Percentiles rank a stretch among this genome's conserved stretches.
These are phyloP conservation scores for Trichoderma lentiforme DNA, from an alignment of 2,329 filamentous ascomycete species.

Conservation along the genomic window DNA sequence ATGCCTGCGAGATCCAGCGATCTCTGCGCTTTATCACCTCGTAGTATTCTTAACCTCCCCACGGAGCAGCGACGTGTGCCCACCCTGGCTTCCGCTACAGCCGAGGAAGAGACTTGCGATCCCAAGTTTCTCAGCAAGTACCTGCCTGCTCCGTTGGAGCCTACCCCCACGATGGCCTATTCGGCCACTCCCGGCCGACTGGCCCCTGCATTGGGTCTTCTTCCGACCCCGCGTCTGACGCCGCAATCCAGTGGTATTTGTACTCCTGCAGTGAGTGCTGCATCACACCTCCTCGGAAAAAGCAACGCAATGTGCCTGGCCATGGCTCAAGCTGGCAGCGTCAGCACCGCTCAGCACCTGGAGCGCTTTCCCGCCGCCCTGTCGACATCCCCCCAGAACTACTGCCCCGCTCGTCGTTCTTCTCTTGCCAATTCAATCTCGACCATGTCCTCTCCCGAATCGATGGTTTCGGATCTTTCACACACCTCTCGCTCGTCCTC, in stretches of 20 bases:
- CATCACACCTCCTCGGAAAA: slow-evolving; percentile 47
- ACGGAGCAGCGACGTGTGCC: slow-evolving; percentile 27
- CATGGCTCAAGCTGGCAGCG: slow-evolving; percentile 52
- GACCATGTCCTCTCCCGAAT: slow-evolving; percentile 62
- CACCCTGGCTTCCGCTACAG: slow-evolving; percentile 41
- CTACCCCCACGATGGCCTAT: slow-evolving; percentile 40
- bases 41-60: slow-evolving; percentile 44
- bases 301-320: slow-evolving; percentile 58
- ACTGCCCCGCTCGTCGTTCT: slow-evolving; percentile 52
- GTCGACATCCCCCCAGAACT: slow-evolving; percentile 52
- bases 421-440: slow-evolving; percentile 63
- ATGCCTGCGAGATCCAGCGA: slow-evolving; percentile 32
- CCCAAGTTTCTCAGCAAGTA: background rate
- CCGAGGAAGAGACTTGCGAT: slow-evolving; percentile 22
- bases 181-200: slow-evolving; percentile 39
- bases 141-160: slow-evolving; percentile 40
- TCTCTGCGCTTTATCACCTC: slow-evolving; percentile 38
- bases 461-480: slow-evolving; percentile 63
- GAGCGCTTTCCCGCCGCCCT: slow-evolving; percentile 51
- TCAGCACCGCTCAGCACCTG: slow-evolving; percentile 45
- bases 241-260: slow-evolving; percentile 54
- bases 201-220: slow-evolving; percentile 51
- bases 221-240: slow-evolving; percentile 58
- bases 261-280: slow-evolving; percentile 59
- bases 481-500: slow-evolving; percentile 62